Evolutionary conservation across 2,329 filamentous ascomycete genomes (phyloP).

Genomic region (Talaromyces sp.): DNA sequence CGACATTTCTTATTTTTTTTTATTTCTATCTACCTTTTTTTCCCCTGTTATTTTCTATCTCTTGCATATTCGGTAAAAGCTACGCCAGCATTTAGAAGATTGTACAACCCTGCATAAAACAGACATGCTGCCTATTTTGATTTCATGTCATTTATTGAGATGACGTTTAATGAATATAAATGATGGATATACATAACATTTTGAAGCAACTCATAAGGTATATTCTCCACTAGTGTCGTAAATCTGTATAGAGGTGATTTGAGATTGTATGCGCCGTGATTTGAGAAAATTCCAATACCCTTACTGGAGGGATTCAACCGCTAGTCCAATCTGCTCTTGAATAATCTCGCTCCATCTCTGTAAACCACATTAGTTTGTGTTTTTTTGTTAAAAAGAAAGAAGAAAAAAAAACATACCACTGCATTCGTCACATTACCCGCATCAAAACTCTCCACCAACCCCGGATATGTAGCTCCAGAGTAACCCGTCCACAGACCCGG

Average conservation of each 20-base stretch:
- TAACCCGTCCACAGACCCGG: conserved; percentile 91
- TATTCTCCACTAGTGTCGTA: not conserved
- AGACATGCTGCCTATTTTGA: not conserved
- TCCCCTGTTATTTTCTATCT: not conserved
- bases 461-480: conserved; percentile 65
- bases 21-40: not conserved
- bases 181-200: not conserved
- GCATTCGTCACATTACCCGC: conserved; percentile 43
- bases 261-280: not conserved
- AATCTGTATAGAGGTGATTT: not conserved
- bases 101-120: not conserved
- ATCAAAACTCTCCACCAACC: conserved; percentile 60
- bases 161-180: not conserved
- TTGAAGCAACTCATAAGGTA: not conserved
- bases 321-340: conserved; percentile 30
- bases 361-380: not conserved
- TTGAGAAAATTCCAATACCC: not conserved
- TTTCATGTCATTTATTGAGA: not conserved
- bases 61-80: not conserved
- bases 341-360: conserved; percentile 41
- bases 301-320: conserved; percentile 23
- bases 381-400: not conserved
- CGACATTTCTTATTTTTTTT: not conserved
- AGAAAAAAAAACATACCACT: conserved; percentile 43
- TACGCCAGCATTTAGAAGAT: not conserved